Evolutionary conservation across 2,329 filamentous ascomycete genomes (phyloP).

Genomic region (Alternaria ethzedia): DNA sequence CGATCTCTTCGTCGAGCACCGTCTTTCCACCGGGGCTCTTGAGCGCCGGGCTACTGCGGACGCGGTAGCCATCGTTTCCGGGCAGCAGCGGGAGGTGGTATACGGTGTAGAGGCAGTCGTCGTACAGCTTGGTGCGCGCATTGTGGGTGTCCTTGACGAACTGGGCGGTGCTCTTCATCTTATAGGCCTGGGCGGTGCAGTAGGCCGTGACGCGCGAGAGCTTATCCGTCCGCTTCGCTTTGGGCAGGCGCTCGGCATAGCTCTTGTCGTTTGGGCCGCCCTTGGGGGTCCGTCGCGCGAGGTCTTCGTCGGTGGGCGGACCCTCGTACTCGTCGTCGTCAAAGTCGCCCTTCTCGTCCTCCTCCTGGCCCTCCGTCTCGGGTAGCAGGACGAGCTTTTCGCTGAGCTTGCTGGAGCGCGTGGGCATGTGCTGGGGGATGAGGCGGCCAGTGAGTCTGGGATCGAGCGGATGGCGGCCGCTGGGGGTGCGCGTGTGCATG

Average conservation of each 20-base stretch:
- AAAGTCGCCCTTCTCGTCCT: slow-evolving; percentile 61
- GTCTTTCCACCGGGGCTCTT: slow-evolving; percentile 94
- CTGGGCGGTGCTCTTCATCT: slow-evolving; percentile 83
- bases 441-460: slow-evolving; percentile 64
- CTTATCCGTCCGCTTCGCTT: slow-evolving; percentile 84
- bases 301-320: slow-evolving; percentile 73
- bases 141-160: slow-evolving; percentile 88
- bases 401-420: slow-evolving; percentile 89
- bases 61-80: slow-evolving; percentile 82
- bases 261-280: slow-evolving; percentile 76
- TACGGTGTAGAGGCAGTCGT: slow-evolving; percentile 94
- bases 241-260: slow-evolving; percentile 91
- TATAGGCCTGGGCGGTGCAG: slow-evolving; percentile 93
- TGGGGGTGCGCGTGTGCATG: slow-evolving; percentile 56
- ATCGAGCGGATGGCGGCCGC: slow-evolving; percentile 59
- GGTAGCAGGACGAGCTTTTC: slow-evolving; percentile 96
- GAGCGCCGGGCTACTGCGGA: slow-evolving; percentile 87
- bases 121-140: slow-evolving; percentile 93
- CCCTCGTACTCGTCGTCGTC: slow-evolving; percentile 62
- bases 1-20: slow-evolving; percentile 92
- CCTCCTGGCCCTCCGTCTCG: slow-evolving; percentile 69
- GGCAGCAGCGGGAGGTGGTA: slow-evolving; percentile 91
- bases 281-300: slow-evolving; percentile 67
- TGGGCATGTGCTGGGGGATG: slow-evolving; percentile 70
- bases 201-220: slow-evolving; percentile 92